Conservation (phyloP, 2,329 filamentous ascomycete genomes). For the Colletotrichum spinosum region DNA sequence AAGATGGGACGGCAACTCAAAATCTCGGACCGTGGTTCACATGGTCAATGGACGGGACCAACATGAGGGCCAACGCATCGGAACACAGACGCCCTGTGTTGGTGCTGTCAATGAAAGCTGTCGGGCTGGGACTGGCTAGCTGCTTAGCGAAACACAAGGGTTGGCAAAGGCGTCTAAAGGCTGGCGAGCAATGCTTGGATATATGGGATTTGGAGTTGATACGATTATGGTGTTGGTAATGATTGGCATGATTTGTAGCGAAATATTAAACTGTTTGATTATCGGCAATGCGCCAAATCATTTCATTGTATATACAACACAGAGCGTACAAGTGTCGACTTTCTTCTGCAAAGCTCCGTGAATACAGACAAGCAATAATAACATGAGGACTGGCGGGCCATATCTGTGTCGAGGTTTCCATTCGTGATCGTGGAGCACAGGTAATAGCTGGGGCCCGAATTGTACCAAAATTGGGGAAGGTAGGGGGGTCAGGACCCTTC, state of each 20-base stretch:
- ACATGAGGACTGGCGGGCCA: too few species aligned
- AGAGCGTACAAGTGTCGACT: too few species aligned
- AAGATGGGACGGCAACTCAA: conserved; percentile 11
- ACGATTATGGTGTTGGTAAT: neutral
- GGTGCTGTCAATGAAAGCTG: too few species aligned
- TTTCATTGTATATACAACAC: too few species aligned
- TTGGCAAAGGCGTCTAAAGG: neutral
- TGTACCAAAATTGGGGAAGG: conserved; percentile 12
- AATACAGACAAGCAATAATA: too few species aligned
- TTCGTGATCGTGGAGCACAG: conserved; percentile 12
- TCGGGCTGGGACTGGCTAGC: too few species aligned
- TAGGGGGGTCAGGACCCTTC: conserved; percentile 17
- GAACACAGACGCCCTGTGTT: neutral
- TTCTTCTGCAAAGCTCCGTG: too few species aligned
- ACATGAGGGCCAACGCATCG: conserved; percentile 2
- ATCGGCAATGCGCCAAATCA: neutral
- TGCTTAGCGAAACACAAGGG: neutral
- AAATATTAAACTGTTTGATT: conserved; percentile 10
- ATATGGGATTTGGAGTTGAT: conserved; percentile 19
- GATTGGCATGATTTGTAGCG: conserved; percentile 15
- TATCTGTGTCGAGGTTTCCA: neutral
- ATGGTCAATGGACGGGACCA: neutral
- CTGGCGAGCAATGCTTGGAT: neutral
- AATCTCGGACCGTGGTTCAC: too few species aligned
- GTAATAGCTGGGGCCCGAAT: neutral